Evolutionary conservation across 2,329 filamentous ascomycete species (phyloP), one percentile per base, ranked within the genome.

Genomic region (Chaetomium strumarium): DNA sequence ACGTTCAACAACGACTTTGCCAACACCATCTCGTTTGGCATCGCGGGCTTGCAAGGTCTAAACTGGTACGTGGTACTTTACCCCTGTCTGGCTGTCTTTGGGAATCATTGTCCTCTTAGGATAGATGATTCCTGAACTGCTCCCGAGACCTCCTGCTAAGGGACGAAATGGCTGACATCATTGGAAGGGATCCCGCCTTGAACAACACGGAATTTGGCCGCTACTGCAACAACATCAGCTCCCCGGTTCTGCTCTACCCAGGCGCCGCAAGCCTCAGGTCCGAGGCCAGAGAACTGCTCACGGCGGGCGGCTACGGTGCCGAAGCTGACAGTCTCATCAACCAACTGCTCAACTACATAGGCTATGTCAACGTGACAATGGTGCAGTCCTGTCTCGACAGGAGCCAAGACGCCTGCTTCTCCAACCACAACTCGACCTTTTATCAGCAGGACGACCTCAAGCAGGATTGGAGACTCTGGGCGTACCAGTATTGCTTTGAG

Each of bases 401-500:
- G 7, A 57, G 57, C 9, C 71, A 73, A 46, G 68, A 73, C 46
- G 58, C 59, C 0, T 75, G 72, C 63, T 72, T 69, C 49, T 58
- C 63, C 33, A 70, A 64, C 30, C 66, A 63, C 46, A 63, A 72
- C 53, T 14, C 63, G 4, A 60, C 58, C 0, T 69, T 68, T 46
- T 72, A 71, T 53, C 53, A 56, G 30, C 62, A 64, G 17, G 65
- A 69, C 52, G 64, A 67, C 50, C 68, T 73, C 45, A 53, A 64
- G 5, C 71, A 73, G 53, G 64, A 62, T 47, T 78, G 64, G 63
- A 69, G 76, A 0, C 66, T 72, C 20, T 81, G 78, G 78, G 60
- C 67, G 0, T 81, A 76, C 60, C 78, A 81, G 55, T 75, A 74
- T 37, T 81, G 78, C 68, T 79, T 76, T 6, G 72, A 81, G 70